These are phyloP conservation scores for Thecaphora frezii DNA, from an alignment of 1,284 basidiomycete species.

Conservation along the genomic window DNA sequence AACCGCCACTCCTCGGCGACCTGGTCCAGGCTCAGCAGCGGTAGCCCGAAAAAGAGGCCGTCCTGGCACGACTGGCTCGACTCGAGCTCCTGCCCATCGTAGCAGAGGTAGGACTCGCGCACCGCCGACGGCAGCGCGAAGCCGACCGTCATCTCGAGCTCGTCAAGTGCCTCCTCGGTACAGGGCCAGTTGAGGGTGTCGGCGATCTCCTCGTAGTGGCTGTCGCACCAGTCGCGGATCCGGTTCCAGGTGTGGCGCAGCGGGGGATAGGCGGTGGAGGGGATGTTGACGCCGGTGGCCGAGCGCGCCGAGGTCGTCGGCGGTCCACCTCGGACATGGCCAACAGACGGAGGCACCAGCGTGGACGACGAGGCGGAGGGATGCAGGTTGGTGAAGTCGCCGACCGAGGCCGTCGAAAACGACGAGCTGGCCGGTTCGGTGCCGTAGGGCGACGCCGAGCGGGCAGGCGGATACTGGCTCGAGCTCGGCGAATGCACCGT, in stretches of 20 bases:
- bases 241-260: conserved; percentile 54
- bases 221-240: conserved; percentile 47
- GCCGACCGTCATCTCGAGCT: conserved; percentile 50
- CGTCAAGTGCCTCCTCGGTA: conserved; percentile 43
- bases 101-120: conserved; percentile 51
- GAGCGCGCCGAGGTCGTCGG: conserved; percentile 17
- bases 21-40: conserved; percentile 50
- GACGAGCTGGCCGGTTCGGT: conserved; percentile 12
- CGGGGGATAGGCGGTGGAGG: conserved; percentile 49
- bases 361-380: conserved; percentile 39
- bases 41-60: conserved; percentile 55
- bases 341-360: conserved; percentile 17
- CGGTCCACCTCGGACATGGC: conserved; percentile 6
- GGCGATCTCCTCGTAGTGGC: conserved; percentile 50
- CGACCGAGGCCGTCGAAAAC: conserved; percentile 35
- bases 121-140: conserved; percentile 49
- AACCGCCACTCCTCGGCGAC: conserved; percentile 54
- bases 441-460: conserved; percentile 18
- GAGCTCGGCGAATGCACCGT: conserved; percentile 9
- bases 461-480: conserved; percentile 27
- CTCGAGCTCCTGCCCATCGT: conserved; percentile 56
- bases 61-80: conserved; percentile 53
- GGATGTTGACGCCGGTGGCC: conserved; percentile 13
- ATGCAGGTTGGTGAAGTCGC: conserved; percentile 46
- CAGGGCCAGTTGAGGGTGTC: conserved; percentile 58